Percentiles rank a stretch among this genome's conserved stretches.
Evolutionary conservation across 2,329 filamentous ascomycete species (phyloP).

Genomic region (Fusarium illudens): DNA sequence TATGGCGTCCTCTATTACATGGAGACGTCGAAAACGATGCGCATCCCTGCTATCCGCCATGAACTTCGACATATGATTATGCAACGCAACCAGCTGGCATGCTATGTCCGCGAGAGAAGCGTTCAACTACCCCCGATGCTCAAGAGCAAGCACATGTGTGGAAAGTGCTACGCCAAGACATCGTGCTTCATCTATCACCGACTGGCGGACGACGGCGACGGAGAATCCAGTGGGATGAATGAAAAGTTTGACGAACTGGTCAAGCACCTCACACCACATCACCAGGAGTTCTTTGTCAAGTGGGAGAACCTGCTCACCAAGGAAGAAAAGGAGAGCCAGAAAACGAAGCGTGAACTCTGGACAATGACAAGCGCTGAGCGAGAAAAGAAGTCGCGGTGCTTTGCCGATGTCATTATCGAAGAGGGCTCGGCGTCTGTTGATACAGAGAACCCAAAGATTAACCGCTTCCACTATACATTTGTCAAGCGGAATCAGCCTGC

Average conservation of each 20-base stretch:
- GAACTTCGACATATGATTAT: conserved; percentile 97
- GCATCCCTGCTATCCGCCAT: conserved; percentile 84
- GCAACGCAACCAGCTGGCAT: conserved; percentile 89
- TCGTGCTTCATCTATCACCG: conserved; percentile 95
- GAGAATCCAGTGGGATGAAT: conserved; percentile 81
- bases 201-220: conserved; percentile 83
- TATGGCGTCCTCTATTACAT: conserved; percentile 96
- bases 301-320: conserved; percentile 95
- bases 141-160: conserved; percentile 81
- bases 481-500: conserved; percentile 70
- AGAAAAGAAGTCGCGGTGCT: conserved; percentile 88
- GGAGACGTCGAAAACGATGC: conserved; percentile 85
- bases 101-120: conserved; percentile 82
- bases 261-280: conserved; percentile 74
- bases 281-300: conserved; percentile 88
- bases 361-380: conserved; percentile 91
- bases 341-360: conserved; percentile 90
- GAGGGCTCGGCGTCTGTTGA: conserved; percentile 78
- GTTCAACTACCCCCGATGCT: conserved; percentile 86
- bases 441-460: conserved; percentile 79
- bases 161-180: conserved; percentile 87
- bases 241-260: conserved; percentile 85
- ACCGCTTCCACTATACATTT: conserved; percentile 88
- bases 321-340: conserved; percentile 91
- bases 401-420: conserved; percentile 85